Evolutionary conservation across 1,284 basidiomycete species (phyloP), one percentile per base, ranked within the genome.

Genomic region (Leccinum huronense): DNA sequence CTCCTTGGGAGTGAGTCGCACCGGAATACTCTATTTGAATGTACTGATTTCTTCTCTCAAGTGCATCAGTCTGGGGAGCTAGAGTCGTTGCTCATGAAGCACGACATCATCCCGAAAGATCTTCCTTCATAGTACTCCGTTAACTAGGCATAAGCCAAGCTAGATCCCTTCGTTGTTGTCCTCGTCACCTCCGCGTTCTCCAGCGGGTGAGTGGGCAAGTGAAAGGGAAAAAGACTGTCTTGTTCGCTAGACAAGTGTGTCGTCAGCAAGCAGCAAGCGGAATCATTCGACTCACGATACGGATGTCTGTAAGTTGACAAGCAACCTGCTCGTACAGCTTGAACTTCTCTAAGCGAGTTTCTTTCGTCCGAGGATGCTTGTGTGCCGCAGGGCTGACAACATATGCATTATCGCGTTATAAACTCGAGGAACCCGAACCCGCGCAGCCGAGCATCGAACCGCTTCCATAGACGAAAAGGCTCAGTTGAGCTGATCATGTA

Each of bases 401-500:
- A 77, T 90, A 93, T 0, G 93, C 95, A 56, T 89, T 89, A 87
- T 14, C 91, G 84, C 2, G 93, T 89, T 30, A 91, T 83, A 73
- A 97, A 97, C 71, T 99, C 97, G 68, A 98, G 83, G 80, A 99
- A 99, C 1, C 93, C 97, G 75, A 98, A 99, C 8, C 97, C 97
- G 34, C 97, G 88, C 1, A 91, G 87, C 34, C 90, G 86, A 16
- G 90, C 85, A 69, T 95, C 90, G 76, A 95, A 89, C 75, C 94
- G 94, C 75, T 90, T 90, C 8, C 95, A 96, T 8, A 97, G 76
- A 34, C 96, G 89, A 8, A 95, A 87, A 8, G 94, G 93, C 79
- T 7, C 14, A 38, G 14, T 97, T 97, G 76, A 98, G 86, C 68
- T 93, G 89, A 1, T 95, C 96, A 71, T 97, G 93, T 0, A 92